Evolutionary conservation across 768 basidiomycete genomes (phyloP).

Genomic region (Boletales sp.): DNA sequence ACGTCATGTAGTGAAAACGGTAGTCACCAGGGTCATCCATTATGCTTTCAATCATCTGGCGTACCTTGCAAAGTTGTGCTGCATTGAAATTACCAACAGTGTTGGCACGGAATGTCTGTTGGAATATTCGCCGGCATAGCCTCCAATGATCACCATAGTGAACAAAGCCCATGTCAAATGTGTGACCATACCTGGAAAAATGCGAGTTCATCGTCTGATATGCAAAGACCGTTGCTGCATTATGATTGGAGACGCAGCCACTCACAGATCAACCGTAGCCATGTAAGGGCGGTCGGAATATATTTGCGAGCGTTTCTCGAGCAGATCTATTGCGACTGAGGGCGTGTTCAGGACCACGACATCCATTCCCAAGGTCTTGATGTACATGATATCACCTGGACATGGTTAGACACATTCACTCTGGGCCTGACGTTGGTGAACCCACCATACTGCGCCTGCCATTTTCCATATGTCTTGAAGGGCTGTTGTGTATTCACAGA

Average conservation of each 20-base stretch:
- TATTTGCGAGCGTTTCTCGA: conserved; percentile 41
- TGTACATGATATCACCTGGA: conserved; percentile 42
- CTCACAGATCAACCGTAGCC: conserved; percentile 7
- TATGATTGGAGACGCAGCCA: not conserved
- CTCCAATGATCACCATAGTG: too few relatives aligned
- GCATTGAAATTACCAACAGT: too few relatives aligned
- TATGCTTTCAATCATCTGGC: too few relatives aligned
- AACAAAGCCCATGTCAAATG: not conserved
- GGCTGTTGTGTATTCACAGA: not conserved
- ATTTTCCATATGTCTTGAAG: conserved; percentile 6
- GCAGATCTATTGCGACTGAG: conserved; percentile 40
- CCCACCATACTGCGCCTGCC: conserved; percentile 5
- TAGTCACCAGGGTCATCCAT: too few relatives aligned
- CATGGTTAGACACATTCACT: not conserved
- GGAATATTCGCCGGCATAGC: too few relatives aligned
- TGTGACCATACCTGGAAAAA: conserved; percentile 1
- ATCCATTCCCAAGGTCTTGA: conserved; percentile 42
- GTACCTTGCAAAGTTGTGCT: too few relatives aligned
- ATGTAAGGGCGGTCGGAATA: conserved; percentile 47
- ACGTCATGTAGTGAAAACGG: too few relatives aligned
- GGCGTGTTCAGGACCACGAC: conserved; percentile 42
- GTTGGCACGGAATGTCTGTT: too few relatives aligned
- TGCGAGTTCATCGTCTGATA: too few relatives aligned
- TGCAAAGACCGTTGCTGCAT: too few relatives aligned
- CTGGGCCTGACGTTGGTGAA: not conserved